Evolutionary conservation across 352 stramenopile genomes (phyloP), one percentile per base, ranked within the genome.

Genomic region (Elongisporangium senticosum): DNA sequence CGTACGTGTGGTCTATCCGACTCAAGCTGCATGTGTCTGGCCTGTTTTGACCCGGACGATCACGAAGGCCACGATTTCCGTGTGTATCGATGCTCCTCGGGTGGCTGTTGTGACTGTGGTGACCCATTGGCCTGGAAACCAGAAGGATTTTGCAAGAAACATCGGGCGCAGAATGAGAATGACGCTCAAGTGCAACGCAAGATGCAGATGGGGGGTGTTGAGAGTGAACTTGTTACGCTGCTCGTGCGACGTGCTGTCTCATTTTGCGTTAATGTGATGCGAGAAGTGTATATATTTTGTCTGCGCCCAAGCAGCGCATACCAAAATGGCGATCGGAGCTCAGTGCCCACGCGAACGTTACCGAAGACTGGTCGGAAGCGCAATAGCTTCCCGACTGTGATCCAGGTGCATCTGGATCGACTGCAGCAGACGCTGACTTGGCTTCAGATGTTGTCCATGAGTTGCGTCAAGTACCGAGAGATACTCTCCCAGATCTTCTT

Each of bases 1-100:
- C 68, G 79, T 4, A 94, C 84, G 11, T 94, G 84, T 63, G 84
- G 84, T 0, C 66, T 94, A 5, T 91, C 80, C n/a, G 84, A 94
- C 63, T 94, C 84, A 53, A 92, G 82, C 53, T 94, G 84, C 65
- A 94, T 94, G 84, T 94, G 84, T 63, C 60, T 94, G 48, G 66
- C 64, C 0, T 94, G 84, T 59, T 94, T 94, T 55, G 79, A 94
- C 60, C 80, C 82, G 2, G 71, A 81, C 3, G 76, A 92, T 53
- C 84, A 94, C 56, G 77, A 89, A 58, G 80, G 80, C 15, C 84
- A 94, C 60, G 84, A 94, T 64, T 94, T 80, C 55, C 69, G 84
- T 51, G 83, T 94, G 4, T 94, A 94, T 50, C 76, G 82, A 4
- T 94, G 84, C 60, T 86, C 81, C 0, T 92, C 82, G 1, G 84